Evolutionary conservation across 2,329 filamentous ascomycete species (phyloP), one percentile per base, ranked within the genome.

Genomic region (Xylariomycetidae sp.): DNA sequence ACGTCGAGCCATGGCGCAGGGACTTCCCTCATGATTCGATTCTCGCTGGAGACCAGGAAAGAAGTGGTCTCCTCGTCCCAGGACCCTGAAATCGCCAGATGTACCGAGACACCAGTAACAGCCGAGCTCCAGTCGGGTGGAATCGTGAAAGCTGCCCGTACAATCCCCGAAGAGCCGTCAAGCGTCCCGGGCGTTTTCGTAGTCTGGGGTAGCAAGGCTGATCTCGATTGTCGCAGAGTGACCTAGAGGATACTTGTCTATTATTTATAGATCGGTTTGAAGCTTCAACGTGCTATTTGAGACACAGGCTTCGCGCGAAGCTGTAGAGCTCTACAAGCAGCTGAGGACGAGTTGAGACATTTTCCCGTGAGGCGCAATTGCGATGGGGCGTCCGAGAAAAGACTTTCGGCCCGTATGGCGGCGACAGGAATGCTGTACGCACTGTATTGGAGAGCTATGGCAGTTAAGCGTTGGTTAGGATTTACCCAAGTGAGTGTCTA

Each of bases 181-280:
- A 42, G 46, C 43, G 37, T 50, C 48, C 50, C 47, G 49, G 39
- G 40, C 34, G 32, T 52, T 53, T 47, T 53, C 49, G 48, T 50
- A 43, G 39, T 44, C 43, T 39, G 42, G 43, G 40, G 47, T 48
- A 44, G 40, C 35, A 39, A 42, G 43, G 42, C 41, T 44, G 40
- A 31, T 25, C 36, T 44, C 40, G 42, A 43, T 36, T 38, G 40
- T 42, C 46, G 35, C 32, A 31, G 32, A 48, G 49, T 48, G 43
- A 49, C 44, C 33, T 52, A 12, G 19, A 29, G 33, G 37, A 45
- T 50, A 50, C 46, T 39, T 47, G 5, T 38, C 24, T 23, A 22
- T 31, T 31, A 38, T 39, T 47, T 38, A 40, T 19, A 37, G 16
- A 32, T 30, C 25, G 13, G n/a, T 29, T 22, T 31, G 17, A 18